Evolutionary conservation across 1,139 yeast species (phyloP).

Genomic region (Yamadazyma spencermartinsiae): DNA sequence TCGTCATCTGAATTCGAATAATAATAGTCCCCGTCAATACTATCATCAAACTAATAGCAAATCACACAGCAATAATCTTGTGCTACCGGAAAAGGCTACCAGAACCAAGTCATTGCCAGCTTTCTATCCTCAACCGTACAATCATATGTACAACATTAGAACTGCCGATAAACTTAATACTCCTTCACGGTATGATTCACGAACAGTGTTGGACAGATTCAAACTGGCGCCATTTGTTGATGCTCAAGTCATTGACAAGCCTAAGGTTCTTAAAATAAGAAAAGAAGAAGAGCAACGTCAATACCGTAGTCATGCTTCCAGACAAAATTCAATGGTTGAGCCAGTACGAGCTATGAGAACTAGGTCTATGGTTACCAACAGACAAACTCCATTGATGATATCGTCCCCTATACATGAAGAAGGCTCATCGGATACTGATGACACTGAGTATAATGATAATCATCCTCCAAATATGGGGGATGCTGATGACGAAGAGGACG

Average conservation of each 20-base stretch:
- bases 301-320: conserved; percentile 3
- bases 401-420: conserved; percentile 47
- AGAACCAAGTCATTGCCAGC: conserved; percentile 65
- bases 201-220: conserved; percentile 46
- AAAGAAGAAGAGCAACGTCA: conserved; percentile 22
- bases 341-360: conserved; percentile 49
- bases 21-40: conserved; percentile 6
- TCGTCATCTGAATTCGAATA: conserved; percentile 1
- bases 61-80: conserved; percentile 6
- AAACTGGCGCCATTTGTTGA: conserved; percentile 50
- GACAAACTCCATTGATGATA: conserved; percentile 28
- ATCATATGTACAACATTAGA: conserved; percentile 42
- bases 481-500: conserved; percentile 18
- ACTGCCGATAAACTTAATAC: conserved; percentile 44
- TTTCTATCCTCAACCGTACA: conserved; percentile 42
- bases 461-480: conserved; percentile 14
- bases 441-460: conserved; percentile 34
- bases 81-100: conserved; percentile 48
- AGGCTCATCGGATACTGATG: conserved; percentile 34
- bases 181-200: conserved; percentile 42
- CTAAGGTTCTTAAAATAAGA: conserved; percentile 27
- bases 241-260: conserved; percentile 40
- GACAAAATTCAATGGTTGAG: conserved; percentile 16
- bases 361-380: conserved; percentile 38
- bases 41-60: conserved; percentile 12